Percentiles rank a stretch among this genome's conserved stretches.
These are phyloP conservation scores for Tuber brumale DNA, from an alignment of 495 filamentous ascomycete species.

Conservation along the genomic window DNA sequence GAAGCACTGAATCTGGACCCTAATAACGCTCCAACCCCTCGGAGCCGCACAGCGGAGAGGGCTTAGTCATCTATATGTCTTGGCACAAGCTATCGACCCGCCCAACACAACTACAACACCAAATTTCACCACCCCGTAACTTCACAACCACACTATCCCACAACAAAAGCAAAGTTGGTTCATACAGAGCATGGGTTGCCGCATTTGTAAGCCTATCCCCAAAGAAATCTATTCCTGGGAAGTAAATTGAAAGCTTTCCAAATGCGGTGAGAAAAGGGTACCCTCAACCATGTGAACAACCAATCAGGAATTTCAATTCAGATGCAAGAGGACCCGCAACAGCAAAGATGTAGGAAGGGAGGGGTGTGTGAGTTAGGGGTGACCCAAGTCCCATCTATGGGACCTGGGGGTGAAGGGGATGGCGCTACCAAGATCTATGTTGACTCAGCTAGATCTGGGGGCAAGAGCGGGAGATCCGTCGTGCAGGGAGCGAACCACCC, in stretches of 20 bases:
- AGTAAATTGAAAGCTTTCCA: background rate
- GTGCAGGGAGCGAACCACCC: background rate
- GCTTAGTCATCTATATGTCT: background rate
- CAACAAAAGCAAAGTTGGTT: background rate
- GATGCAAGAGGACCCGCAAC: background rate
- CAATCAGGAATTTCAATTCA: background rate
- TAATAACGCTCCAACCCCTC: too few relatives aligned
- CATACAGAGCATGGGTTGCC: background rate
- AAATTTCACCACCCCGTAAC: background rate
- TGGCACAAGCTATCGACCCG: background rate
- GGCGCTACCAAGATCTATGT: conserved; percentile 3
- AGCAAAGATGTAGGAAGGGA: background rate
- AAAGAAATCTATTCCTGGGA: background rate
- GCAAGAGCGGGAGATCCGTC: background rate
- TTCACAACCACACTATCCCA: background rate
- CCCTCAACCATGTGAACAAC: background rate
- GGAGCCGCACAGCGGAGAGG: too few relatives aligned
- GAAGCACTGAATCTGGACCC: background rate
- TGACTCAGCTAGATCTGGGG: background rate
- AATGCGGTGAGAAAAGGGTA: background rate
- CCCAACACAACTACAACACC: background rate
- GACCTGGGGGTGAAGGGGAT: background rate
- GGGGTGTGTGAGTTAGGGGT: background rate
- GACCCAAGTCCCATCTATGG: background rate
- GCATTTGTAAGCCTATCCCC: background rate